phyloP scores from a whole-genome alignment of 2,329 filamentous ascomycete species.

The Orbilia javanica region DNA sequence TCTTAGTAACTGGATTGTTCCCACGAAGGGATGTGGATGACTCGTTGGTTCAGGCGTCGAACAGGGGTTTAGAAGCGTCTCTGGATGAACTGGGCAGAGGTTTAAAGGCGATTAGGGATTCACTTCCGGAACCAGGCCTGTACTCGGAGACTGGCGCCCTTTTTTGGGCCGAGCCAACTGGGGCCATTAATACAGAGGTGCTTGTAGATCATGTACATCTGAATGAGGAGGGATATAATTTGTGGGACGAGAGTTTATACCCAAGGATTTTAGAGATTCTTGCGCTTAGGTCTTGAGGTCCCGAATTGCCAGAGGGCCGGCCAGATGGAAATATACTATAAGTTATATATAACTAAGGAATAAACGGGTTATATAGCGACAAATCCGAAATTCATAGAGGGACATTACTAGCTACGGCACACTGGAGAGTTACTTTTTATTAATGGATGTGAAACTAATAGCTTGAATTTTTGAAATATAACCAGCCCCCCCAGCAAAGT shows the following conservation, averaged over 20 bases:
- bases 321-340: background rate
- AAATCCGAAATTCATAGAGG: no score
- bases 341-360: no score
- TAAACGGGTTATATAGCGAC: no score
- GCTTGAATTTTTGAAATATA: no score
- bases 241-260: slow-evolving; percentile 58
- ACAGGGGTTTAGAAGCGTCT: slow-evolving; percentile 25
- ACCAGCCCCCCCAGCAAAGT: no score
- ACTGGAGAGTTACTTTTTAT: no score
- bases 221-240: slow-evolving; percentile 59
- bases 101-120: background rate
- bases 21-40: slow-evolving; percentile 59
- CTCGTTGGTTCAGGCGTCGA: slow-evolving; percentile 55
- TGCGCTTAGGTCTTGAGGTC: background rate
- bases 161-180: slow-evolving; percentile 21
- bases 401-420: no score
- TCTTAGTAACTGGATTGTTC: slow-evolving; percentile 60
- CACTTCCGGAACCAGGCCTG: background rate
- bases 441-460: no score
- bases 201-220: slow-evolving; percentile 61
- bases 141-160: background rate
- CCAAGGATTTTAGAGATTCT: slow-evolving; percentile 15
- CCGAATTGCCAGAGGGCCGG: no score
- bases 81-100: background rate
- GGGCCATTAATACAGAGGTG: background rate